Evolutionary conservation across 805 yeast species (phyloP).

Genomic region (Candida argentea): DNA sequence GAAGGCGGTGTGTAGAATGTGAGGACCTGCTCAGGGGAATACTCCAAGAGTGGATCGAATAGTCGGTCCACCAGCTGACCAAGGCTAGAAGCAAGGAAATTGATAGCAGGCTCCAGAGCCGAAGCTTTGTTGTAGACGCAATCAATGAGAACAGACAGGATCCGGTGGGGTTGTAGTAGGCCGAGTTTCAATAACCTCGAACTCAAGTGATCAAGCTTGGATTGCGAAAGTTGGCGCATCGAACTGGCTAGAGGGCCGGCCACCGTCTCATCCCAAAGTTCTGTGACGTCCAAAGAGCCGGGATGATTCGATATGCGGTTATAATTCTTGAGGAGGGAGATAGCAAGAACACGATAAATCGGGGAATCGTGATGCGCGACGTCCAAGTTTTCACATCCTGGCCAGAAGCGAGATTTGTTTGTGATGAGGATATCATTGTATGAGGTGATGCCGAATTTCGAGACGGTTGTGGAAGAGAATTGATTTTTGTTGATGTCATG

Average conservation of each 20-base stretch:
- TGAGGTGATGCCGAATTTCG: conserved; percentile 57
- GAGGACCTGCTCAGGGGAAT: conserved; percentile 84
- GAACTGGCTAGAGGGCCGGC: conserved; percentile 73
- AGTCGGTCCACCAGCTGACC: conserved; percentile 84
- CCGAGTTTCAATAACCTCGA: conserved; percentile 46
- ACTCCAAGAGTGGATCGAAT: conserved; percentile 84
- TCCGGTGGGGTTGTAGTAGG: conserved; percentile 37
- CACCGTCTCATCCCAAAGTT: conserved; percentile 60
- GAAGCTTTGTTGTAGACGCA: conserved; percentile 48
- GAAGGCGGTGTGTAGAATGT: conserved; percentile 48
- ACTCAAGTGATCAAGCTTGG: conserved; percentile 51
- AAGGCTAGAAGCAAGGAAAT: conserved; percentile 60
- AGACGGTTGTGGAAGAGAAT: conserved; percentile 45
- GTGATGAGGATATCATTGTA: conserved; percentile 50
- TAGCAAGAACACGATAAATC: conserved; percentile 68
- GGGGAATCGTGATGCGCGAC: conserved; percentile 40
- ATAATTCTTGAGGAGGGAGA: conserved; percentile 58
- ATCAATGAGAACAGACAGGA: conserved; percentile 55
- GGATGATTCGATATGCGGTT: conserved; percentile 39
- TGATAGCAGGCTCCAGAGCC: conserved; percentile 32
- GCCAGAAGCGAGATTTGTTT: conserved; percentile 58
- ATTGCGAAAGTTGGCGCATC: conserved; percentile 45
- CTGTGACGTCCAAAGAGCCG: conserved; percentile 8
- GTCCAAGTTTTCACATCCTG: conserved; percentile 64
- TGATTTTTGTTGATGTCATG: conserved; percentile 35